Percentiles rank a stretch among this genome's conserved stretches.
Conservation (phyloP, 257 asterid species). For the Nicotiana obtusifolia region DNA sequence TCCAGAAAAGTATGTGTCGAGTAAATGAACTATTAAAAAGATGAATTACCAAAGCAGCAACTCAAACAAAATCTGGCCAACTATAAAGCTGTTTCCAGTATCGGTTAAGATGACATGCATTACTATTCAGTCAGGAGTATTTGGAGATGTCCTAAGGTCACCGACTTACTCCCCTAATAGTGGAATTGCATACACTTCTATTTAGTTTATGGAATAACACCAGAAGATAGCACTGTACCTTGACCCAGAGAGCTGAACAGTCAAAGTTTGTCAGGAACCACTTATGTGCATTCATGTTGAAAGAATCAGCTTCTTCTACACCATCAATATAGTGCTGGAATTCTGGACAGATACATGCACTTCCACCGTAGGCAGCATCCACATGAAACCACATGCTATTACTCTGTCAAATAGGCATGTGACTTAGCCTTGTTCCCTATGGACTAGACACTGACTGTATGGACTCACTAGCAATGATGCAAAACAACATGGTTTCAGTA, state of each 20-base stretch:
- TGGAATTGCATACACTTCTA: neutral
- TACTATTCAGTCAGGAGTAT: neutral
- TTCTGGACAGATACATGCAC: conserved; percentile 94
- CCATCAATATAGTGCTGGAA: conserved; percentile 70
- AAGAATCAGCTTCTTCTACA: conserved; percentile 76
- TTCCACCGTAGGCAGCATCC: conserved; percentile 99
- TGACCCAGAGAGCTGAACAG: conserved; percentile 93
- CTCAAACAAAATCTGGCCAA: neutral
- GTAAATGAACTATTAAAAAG: neutral
- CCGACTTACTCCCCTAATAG: neutral
- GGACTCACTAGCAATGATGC: neutral
- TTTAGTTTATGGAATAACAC: neutral
- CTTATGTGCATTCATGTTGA: conserved; percentile 95
- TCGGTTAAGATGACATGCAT: neutral
- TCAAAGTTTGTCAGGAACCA: conserved; percentile 97
- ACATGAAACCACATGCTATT: conserved; percentile 84
- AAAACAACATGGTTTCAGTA: neutral
- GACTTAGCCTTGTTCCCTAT: conserved; percentile 7
- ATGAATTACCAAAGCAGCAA: neutral
- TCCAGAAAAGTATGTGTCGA: neutral
- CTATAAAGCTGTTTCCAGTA: neutral
- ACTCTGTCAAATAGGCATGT: conserved; percentile 35
- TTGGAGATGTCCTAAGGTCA: neutral
- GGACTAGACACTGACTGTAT: neutral
- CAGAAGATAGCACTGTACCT: conserved; percentile 44